Conservation (phyloP, 2,329 filamentous ascomycete genomes). For the Monosporascus sp. region DNA sequence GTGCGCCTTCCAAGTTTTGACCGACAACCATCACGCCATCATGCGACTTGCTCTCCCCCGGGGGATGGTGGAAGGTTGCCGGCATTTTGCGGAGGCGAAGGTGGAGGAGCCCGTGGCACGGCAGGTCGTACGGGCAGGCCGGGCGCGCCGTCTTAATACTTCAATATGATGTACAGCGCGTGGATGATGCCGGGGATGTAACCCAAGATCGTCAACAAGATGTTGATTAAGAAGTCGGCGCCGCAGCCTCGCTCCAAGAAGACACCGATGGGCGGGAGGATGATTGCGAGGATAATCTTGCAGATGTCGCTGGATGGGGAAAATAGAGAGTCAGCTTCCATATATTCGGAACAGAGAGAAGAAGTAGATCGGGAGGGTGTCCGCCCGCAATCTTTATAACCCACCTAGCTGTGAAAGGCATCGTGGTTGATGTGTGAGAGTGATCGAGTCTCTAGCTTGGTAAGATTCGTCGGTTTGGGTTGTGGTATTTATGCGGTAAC, state of each 20-base stretch:
- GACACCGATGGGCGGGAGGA: slow-evolving; percentile 74
- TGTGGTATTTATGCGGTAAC: background rate
- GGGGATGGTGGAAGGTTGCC: too few species aligned
- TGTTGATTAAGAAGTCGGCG: slow-evolving; percentile 74
- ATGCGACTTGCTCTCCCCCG: slow-evolving; percentile 1
- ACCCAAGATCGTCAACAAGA: slow-evolving; percentile 67
- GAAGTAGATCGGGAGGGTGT: background rate
- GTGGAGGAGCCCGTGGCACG: background rate
- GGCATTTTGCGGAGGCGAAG: too few species aligned
- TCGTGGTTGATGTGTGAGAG: slow-evolving; percentile 29
- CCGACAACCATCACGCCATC: slow-evolving; percentile 3
- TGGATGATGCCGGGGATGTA: slow-evolving; percentile 73
- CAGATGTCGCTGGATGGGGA: slow-evolving; percentile 44
- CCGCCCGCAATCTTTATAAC: slow-evolving; percentile 10
- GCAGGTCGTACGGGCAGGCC: background rate
- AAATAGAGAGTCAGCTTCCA: too few species aligned
- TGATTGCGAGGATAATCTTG: slow-evolving; percentile 71
- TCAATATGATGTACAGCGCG: slow-evolving; percentile 76
- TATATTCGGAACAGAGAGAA: too few species aligned
- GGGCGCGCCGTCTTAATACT: slow-evolving; percentile 52
- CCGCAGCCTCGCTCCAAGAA: slow-evolving; percentile 78
- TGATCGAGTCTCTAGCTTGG: background rate
- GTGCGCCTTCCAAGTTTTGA: too few species aligned
- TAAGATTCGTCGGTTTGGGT: background rate
- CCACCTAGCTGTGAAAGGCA: slow-evolving; percentile 58